Evolutionary conservation across 2,329 filamentous ascomycete species (phyloP), one percentile per base, ranked within the genome.

Genomic region (Sporothrix dimorphospora): DNA sequence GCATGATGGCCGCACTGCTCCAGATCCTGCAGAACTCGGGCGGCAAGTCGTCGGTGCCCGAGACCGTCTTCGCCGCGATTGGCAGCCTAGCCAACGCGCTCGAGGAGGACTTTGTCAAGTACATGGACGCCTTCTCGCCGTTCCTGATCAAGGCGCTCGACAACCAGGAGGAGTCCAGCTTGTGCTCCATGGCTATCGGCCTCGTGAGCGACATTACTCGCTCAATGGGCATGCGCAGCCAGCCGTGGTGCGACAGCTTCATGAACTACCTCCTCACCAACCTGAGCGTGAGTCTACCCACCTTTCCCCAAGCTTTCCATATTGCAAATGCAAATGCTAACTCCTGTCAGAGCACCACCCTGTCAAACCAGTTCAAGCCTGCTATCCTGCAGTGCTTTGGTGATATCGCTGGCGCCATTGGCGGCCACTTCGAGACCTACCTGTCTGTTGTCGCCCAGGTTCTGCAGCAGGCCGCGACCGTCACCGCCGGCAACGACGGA

Each of bases 191-290:
- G 91, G 95, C 96, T 78, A 98, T 99, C 81, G 96, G 96, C 77
- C 88, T 99, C 72, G 95, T 98, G 77, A 97, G 95, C 81, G 96
- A 99, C 80, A 96, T 99, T 78, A 95, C 94, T 69, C 91, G 96
- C 77, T 96, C 95, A 19, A 87, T 98, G 80, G 93, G 94, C 80
- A 91, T 94, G 80, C 92, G 92, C 81, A 93, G 95, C 79, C 93
- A 97, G 83, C 96, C 95, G 72, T 98, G 92, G 86, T 99, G 96
- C 82, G 96, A 99, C 79, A 89, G 91, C 76, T 98, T 98, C 82
- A 99, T 99, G 96, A 99, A 99, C 86, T 92, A 96, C 80, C 86
- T 99, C 72, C 88, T 99, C 75, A 94, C 94, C 85, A 97, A 97
- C 82, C 85, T 99, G 55, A 90, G 93, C 81, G 91, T 93, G 81